Conservation (phyloP, 768 basidiomycete species). For the Tephrocybe sp. region DNA sequence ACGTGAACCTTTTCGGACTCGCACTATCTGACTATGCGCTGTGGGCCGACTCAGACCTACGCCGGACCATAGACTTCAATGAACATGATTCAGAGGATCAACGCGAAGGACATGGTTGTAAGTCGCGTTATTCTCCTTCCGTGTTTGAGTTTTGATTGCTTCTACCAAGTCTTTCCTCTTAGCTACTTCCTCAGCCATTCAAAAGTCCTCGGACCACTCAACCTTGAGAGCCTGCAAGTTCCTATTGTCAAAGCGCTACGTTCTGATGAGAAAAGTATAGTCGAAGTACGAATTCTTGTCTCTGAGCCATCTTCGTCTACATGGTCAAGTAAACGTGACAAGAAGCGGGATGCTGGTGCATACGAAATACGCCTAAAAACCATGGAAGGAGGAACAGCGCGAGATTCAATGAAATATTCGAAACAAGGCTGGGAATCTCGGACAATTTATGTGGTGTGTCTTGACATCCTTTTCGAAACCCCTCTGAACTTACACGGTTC, state of each 20-base stretch:
- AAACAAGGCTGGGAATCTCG: conserved; percentile 59
- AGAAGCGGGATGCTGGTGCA: conserved; percentile 48
- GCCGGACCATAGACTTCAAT: conserved; percentile 43
- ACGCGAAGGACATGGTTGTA: conserved; percentile 41
- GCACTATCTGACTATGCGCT: conserved; percentile 72
- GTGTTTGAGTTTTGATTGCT: conserved; percentile 15
- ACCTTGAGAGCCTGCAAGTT: conserved; percentile 37
- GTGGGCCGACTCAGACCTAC: conserved; percentile 61
- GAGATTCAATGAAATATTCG: conserved; percentile 21
- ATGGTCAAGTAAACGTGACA: conserved; percentile 25
- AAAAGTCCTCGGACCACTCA: conserved; percentile 27
- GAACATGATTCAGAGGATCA: conserved; percentile 4
- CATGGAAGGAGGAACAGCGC: conserved; percentile 29
- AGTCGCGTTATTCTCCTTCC: conserved; percentile 21
- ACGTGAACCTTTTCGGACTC: conserved; percentile 50
- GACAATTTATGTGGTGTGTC: conserved; percentile 68
- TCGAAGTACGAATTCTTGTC: conserved; percentile 67
- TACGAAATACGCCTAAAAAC: conserved; percentile 67
- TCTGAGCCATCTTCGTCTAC: conserved; percentile 37
- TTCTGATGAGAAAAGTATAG: conserved; percentile 36
- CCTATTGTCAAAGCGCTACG: conserved; percentile 61
- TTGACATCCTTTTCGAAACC: neutral
- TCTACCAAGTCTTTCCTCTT: conserved; percentile 56
- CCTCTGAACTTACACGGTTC: neutral
- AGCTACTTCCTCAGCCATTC: conserved; percentile 49